Evolutionary conservation across 2,329 filamentous ascomycete genomes (phyloP).

Genomic region (Arachnopeziza araneosa): DNA sequence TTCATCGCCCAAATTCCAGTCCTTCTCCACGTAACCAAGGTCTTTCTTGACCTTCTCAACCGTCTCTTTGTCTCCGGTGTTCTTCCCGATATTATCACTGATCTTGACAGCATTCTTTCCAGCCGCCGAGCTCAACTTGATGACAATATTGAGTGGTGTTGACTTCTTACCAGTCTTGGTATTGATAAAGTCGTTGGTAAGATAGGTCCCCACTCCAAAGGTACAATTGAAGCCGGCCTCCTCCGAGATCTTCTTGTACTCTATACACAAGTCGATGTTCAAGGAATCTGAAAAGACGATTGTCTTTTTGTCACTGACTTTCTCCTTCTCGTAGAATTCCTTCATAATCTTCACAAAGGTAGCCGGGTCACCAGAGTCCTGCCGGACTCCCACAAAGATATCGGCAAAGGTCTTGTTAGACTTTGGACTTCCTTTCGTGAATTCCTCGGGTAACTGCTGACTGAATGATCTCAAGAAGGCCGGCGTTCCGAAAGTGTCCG

Average conservation of each 20-base stretch:
- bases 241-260: conserved; percentile 83
- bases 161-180: conserved; percentile 73
- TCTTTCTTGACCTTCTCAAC: conserved; percentile 79
- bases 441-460: conserved; percentile 44
- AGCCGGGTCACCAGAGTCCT: conserved; percentile 66
- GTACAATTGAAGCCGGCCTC: conserved; percentile 74
- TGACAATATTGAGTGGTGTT: conserved; percentile 90
- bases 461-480: conserved; percentile 83
- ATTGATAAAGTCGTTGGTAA: conserved; percentile 90
- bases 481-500: conserved; percentile 92
- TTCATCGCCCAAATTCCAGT: conserved; percentile 82
- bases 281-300: conserved; percentile 96
- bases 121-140: conserved; percentile 83
- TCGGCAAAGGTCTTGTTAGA: conserved; percentile 53
- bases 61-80: conserved; percentile 77
- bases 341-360: conserved; percentile 61
- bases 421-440: conserved; percentile 28
- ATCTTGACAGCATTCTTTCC: conserved; percentile 87
- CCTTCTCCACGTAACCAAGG: conserved; percentile 79
- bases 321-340: conserved; percentile 35
- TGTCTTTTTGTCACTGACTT: conserved; percentile 74
- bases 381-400: conserved; percentile 61
- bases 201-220: conserved; percentile 91
- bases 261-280: conserved; percentile 82
- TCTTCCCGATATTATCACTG: conserved; percentile 82